These are phyloP conservation scores for Backusella australiensis DNA, from an alignment of 192 early-diverging fungal genomes.

Conservation along the genomic window DNA sequence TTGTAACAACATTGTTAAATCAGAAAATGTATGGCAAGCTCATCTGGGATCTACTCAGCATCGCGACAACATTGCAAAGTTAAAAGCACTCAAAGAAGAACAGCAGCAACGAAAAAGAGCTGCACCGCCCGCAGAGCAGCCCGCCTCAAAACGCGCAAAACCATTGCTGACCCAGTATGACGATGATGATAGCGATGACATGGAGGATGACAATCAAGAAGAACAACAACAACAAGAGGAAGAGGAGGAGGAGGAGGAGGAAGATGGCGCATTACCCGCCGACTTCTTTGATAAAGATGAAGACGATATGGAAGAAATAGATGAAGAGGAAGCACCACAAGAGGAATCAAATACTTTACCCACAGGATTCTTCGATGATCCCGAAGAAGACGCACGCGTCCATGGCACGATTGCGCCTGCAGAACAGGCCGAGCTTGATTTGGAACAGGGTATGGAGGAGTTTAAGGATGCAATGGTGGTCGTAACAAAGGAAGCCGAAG, in stretches of 20 bases:
- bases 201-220: neutral
- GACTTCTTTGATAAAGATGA: constrained; percentile 44
- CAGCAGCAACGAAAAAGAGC: constrained; percentile 33
- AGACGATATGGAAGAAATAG: constrained; percentile 4
- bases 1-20: constrained; percentile 39
- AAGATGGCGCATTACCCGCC: constrained; percentile 33
- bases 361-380: constrained; percentile 56
- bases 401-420: constrained; percentile 25
- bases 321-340: neutral
- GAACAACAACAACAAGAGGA: constrained; percentile 6
- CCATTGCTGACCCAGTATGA: constrained; percentile 31
- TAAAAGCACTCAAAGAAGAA: constrained; percentile 44
- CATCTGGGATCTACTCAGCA: constrained; percentile 44
- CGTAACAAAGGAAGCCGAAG: constrained; percentile 8
- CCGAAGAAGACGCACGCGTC: constrained; percentile 44
- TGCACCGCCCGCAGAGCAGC: constrained; percentile 14
- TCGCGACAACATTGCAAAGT: constrained; percentile 42
- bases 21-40: constrained; percentile 44
- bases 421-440: constrained; percentile 15
- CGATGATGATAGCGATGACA: constrained; percentile 30
- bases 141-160: constrained; percentile 31
- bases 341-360: constrained; percentile 24
- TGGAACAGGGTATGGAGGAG: constrained; percentile 31
- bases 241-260: constrained; percentile 9
- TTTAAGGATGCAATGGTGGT: constrained; percentile 33